Conservation (phyloP, 495 filamentous ascomycete genomes). For the Neurospora sp. region DNA sequence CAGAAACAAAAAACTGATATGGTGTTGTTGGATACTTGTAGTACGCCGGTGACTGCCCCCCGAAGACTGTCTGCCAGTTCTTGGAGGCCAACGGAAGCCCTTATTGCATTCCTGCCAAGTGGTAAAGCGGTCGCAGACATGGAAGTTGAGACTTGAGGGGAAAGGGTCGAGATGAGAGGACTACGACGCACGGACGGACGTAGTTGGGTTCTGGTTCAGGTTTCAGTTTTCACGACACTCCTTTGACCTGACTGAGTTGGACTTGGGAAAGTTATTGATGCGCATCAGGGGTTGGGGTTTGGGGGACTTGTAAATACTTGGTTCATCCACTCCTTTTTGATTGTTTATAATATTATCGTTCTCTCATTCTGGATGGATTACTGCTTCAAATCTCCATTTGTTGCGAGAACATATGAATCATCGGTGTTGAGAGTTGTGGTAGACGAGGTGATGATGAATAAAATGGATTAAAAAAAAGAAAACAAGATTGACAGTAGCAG, state of each 20-base stretch:
- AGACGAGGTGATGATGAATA: not conserved
- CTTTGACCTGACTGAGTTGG: not conserved
- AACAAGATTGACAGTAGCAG: too few species aligned
- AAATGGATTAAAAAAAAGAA: not conserved
- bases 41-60: slow-evolving; percentile 13
- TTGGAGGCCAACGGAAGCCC: slow-evolving; percentile 15
- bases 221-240: not conserved
- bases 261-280: not conserved
- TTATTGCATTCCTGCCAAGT: slow-evolving; percentile 15
- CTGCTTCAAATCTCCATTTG: not conserved
- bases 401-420: not conserved
- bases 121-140: not conserved
- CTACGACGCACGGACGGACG: not conserved
- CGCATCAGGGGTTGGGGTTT: not conserved
- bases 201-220: not conserved
- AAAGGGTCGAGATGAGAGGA: not conserved
- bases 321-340: not conserved
- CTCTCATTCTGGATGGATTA: not conserved
- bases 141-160: not conserved
- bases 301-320: not conserved
- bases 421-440: not conserved
- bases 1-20: not conserved
- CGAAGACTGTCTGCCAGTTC: slow-evolving; percentile 15
- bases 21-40: not conserved
- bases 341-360: not conserved